Conservation (phyloP, 306 rosid species). For the Medicago lupulina region DNA sequence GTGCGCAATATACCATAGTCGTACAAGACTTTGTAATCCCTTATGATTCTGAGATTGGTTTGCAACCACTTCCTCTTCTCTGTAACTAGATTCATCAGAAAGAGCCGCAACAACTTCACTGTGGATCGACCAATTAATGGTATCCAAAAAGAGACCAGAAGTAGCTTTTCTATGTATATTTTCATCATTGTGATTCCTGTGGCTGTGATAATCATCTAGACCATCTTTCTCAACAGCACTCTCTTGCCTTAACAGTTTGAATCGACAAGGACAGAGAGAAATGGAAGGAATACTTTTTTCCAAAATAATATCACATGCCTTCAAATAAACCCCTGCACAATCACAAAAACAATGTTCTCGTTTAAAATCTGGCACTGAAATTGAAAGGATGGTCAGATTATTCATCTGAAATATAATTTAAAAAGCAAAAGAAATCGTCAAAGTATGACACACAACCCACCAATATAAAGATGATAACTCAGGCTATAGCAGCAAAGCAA, state of each 20-base stretch:
- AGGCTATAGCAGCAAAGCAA: constrained; percentile 31
- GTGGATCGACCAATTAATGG: constrained; percentile 65
- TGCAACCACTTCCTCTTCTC: constrained; percentile 56
- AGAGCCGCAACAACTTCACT: constrained; percentile 61
- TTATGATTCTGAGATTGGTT: constrained; percentile 52
- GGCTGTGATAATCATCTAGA: constrained; percentile 53
- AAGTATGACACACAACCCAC: constrained; percentile 14
- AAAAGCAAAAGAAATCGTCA: constrained; percentile 4
- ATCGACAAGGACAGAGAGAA: constrained; percentile 79
- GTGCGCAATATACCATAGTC: constrained; percentile 75
- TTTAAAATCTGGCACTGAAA: constrained; percentile 38
- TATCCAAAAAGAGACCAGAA: constrained; percentile 54
- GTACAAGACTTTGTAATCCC: constrained; percentile 68
- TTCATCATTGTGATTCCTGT: constrained; percentile 50
- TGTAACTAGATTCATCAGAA: constrained; percentile 52
- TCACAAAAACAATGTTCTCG: constrained; percentile 42
- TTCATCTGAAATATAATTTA: constrained; percentile 25
- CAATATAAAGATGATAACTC: constrained; percentile 21
- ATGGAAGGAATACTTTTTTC: constrained; percentile 59
- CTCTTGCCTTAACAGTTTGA: constrained; percentile 57
- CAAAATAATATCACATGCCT: constrained; percentile 55
- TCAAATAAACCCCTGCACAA: constrained; percentile 84
- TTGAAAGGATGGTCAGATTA: constrained; percentile 30
- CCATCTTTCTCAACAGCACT: constrained; percentile 63
- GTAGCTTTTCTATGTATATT: constrained; percentile 51